Conservation (phyloP, 352 stramenopile genomes). For the Phytophthora pluvialis region DNA sequence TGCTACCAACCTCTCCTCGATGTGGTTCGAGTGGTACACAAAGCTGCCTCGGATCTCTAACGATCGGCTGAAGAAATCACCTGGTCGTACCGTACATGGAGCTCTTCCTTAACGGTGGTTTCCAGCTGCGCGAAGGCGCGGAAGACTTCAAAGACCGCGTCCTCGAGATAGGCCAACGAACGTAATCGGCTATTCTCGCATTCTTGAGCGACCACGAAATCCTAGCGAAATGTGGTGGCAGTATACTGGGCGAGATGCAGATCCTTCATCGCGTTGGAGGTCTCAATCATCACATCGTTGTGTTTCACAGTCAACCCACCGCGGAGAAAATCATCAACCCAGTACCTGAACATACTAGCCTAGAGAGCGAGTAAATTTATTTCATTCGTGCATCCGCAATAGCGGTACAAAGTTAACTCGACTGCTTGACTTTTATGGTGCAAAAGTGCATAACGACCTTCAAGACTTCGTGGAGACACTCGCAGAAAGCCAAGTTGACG, state of each 20-base stretch:
- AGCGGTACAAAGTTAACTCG: too few species aligned
- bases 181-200: background rate
- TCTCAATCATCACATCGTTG: background rate
- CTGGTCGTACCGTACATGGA: conserved; percentile 27
- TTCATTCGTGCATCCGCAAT: too few species aligned
- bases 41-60: conserved; percentile 2
- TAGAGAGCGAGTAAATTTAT: too few species aligned
- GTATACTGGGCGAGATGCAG: conserved; percentile 13
- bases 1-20: conserved; percentile 4
- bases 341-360: background rate
- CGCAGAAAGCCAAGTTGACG: too few species aligned
- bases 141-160: conserved; percentile 17
- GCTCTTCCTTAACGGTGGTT: conserved; percentile 22
- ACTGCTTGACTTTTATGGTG: too few species aligned
- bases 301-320: background rate
- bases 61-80: conserved; percentile 30
- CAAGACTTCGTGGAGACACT: too few species aligned
- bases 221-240: conserved; percentile 4
- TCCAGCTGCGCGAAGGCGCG: background rate
- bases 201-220: conserved; percentile 8
- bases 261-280: background rate
- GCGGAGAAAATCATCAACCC: background rate
- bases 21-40: conserved; percentile 14
- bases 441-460: too few species aligned
- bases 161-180: background rate